A percentile compares a stretch with the other conserved stretches of the same genome.
These are phyloP conservation scores for Phytophthora citricola DNA, from an alignment of 352 stramenopile species.

Conservation along the genomic window DNA sequence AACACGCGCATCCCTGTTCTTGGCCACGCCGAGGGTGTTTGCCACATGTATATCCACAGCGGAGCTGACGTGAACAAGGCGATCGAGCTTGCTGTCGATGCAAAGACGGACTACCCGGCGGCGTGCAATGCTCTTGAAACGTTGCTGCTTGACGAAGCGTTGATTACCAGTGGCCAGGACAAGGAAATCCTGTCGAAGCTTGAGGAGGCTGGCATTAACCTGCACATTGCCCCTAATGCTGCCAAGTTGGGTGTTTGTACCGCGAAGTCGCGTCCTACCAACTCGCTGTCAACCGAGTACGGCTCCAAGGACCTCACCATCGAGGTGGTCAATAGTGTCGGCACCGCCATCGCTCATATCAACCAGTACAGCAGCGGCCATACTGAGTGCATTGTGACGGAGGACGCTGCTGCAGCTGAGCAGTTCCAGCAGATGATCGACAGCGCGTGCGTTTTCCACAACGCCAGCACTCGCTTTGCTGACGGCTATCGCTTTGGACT, in stretches of 20 bases:
- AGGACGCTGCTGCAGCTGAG: conserved; percentile 81
- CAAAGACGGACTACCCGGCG: conserved; percentile 98
- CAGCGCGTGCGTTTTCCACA: conserved; percentile 98
- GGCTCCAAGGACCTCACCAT: conserved; percentile 94
- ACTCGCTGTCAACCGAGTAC: conserved; percentile 94
- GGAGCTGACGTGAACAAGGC: conserved; percentile 90
- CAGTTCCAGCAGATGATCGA: conserved; percentile 90
- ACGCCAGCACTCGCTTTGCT: conserved; percentile 95
- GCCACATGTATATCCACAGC: conserved; percentile 97
- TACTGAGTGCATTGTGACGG: conserved; percentile 97
- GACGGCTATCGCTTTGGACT: conserved; percentile 98
- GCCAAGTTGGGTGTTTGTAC: conserved; percentile 74
- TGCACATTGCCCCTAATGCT: conserved; percentile 92
- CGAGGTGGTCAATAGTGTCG: conserved; percentile 91
- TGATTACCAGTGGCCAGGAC: conserved; percentile 78
- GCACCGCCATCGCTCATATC: conserved; percentile 96
- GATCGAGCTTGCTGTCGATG: conserved; percentile 93
- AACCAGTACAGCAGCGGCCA: conserved; percentile 96
- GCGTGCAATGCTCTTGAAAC: conserved; percentile 99
- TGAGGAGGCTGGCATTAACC: conserved; percentile 91
- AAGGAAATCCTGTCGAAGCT: conserved; percentile 86
- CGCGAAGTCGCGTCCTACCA: conserved; percentile 72
- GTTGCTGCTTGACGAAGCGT: conserved; percentile 93
- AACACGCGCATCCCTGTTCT: conserved; percentile 98
- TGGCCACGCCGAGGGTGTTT: conserved; percentile 98